Evolutionary conservation across 768 basidiomycete species (phyloP).

Genomic region (Kwoniella sp.): DNA sequence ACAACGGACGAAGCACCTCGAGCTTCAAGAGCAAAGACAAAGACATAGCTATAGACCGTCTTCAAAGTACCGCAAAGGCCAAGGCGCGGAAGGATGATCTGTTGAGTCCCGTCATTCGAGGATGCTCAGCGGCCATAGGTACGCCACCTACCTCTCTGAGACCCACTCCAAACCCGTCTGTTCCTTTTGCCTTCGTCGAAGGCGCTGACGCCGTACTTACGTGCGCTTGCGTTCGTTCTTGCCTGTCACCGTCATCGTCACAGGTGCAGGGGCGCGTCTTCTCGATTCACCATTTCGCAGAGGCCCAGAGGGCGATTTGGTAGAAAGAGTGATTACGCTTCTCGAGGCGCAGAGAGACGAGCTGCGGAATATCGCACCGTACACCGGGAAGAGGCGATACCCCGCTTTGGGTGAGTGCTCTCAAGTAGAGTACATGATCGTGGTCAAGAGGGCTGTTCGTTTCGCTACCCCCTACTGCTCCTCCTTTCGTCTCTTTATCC

Average conservation of each 20-base stretch:
- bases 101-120: constrained; percentile 4
- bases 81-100: not conserved
- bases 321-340: constrained; percentile 24
- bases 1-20: not conserved
- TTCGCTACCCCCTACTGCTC: not conserved
- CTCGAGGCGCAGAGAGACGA: constrained; percentile 42
- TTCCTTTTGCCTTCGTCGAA: too few species aligned
- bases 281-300: not conserved
- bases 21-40: constrained; percentile 2
- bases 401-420: constrained; percentile 37
- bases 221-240: too few species aligned
- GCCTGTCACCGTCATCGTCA: too few species aligned
- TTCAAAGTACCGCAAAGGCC: not conserved
- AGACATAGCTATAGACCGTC: not conserved
- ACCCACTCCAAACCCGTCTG: too few species aligned
- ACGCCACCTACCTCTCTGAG: too few species aligned
- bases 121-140: constrained; percentile 11
- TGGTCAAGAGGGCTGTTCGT: too few species aligned
- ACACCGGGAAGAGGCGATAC: constrained; percentile 18
- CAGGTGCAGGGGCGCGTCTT: constrained; percentile 8
- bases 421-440: too few species aligned
- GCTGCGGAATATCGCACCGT: constrained; percentile 25
- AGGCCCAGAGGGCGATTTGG: not conserved
- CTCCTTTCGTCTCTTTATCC: too few species aligned
- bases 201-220: too few species aligned